phyloP scores from a whole-genome alignment of 139 green algal species.

The Chlorella sp. region DNA sequence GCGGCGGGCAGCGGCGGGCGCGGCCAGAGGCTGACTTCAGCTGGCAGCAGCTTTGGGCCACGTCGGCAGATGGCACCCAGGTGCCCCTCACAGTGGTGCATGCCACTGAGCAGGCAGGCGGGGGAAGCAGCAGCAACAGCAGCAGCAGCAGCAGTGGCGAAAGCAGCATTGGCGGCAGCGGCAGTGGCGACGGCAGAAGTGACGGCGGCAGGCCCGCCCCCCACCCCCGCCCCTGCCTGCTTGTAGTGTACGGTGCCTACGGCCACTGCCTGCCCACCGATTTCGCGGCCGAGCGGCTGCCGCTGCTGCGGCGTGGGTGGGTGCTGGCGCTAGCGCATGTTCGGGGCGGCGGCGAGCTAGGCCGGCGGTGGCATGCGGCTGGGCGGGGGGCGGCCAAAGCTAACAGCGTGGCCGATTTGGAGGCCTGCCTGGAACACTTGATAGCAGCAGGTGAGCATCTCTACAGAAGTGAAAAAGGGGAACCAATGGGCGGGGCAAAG shows the following conservation, averaged over 20 bases:
- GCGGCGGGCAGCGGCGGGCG: not conserved
- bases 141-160: not conserved
- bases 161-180: not conserved
- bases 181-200: slow-evolving; percentile 3
- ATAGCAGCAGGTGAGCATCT: slow-evolving; percentile 42
- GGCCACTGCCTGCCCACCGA: slow-evolving; percentile 67
- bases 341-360: slow-evolving; percentile 81
- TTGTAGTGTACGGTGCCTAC: slow-evolving; percentile 84
- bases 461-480: too few relatives aligned
- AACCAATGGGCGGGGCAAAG: too few relatives aligned
- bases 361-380: slow-evolving; percentile 75
- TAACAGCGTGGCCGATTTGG: slow-evolving; percentile 61
- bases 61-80: slow-evolving; percentile 13
- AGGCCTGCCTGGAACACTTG: slow-evolving; percentile 55
- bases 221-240: slow-evolving; percentile 49
- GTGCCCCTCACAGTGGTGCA: slow-evolving; percentile 67
- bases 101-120: not conserved
- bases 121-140: not conserved
- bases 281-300: slow-evolving; percentile 58
- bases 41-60: slow-evolving; percentile 7
- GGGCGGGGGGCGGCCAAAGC: slow-evolving; percentile 55
- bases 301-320: slow-evolving; percentile 70
- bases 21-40: not conserved
- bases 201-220: not conserved
- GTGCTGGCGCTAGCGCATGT: slow-evolving; percentile 73